Evolutionary conservation across 768 basidiomycete species (phyloP).

Genomic region (Boletus barrowsii): DNA sequence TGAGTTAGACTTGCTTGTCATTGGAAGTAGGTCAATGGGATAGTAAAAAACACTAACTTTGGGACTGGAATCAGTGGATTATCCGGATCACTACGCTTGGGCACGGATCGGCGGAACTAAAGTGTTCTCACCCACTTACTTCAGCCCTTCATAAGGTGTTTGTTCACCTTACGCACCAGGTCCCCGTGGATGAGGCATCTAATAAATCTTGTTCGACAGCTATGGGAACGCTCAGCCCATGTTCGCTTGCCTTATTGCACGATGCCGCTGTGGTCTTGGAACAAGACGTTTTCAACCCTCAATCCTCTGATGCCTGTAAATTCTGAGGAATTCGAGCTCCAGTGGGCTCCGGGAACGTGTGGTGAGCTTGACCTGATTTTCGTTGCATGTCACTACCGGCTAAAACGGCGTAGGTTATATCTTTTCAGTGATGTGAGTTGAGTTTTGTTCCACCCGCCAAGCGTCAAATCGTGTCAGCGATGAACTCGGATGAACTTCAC

Average conservation of each 20-base stretch:
- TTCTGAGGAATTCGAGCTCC: background rate
- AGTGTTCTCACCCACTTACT: background rate
- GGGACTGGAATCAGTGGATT: too few relatives aligned
- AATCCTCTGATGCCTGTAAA: background rate
- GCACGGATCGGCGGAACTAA: too few relatives aligned
- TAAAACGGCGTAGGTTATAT: conserved; percentile 1
- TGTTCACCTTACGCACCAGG: background rate
- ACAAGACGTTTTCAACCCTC: too few relatives aligned
- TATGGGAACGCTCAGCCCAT: too few relatives aligned
- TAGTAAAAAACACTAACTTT: too few relatives aligned
- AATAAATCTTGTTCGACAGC: conserved; percentile 1
- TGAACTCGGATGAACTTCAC: too few relatives aligned
- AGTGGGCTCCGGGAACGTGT: background rate
- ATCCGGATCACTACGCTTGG: too few relatives aligned
- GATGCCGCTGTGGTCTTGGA: too few relatives aligned
- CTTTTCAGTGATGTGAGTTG: conserved; percentile 1
- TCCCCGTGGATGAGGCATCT: background rate
- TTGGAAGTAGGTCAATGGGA: too few relatives aligned
- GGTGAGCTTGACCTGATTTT: background rate
- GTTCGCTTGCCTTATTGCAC: too few relatives aligned
- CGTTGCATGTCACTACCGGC: background rate
- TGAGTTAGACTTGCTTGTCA: too few relatives aligned
- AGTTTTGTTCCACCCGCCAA: background rate
- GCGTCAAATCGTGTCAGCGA: background rate
- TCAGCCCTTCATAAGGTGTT: too few relatives aligned